Conservation (phyloP, 2,329 filamentous ascomycete species). For the Hypoxylon sp. region DNA sequence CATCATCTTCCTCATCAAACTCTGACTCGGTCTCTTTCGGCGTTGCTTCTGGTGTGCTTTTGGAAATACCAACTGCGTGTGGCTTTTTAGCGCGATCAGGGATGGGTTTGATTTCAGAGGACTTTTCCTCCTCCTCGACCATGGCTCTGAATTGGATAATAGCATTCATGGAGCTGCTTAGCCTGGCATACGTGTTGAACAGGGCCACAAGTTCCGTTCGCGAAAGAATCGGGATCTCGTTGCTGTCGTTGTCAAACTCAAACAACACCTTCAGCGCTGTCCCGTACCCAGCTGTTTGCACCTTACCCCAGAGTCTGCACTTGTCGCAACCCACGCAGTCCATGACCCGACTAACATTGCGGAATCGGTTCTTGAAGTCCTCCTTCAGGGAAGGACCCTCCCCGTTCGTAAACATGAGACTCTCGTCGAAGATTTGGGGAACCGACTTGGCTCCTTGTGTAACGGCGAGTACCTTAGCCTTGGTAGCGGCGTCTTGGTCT, state of each 20-base stretch:
- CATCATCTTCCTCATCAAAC: too few species aligned
- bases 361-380: conserved; percentile 96
- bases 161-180: conserved; percentile 81
- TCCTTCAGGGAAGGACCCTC: conserved; percentile 85
- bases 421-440: conserved; percentile 92
- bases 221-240: conserved; percentile 75
- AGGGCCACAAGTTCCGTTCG: conserved; percentile 93
- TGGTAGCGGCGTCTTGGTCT: conserved; percentile 79
- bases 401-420: conserved; percentile 88
- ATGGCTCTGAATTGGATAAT: conserved; percentile 74
- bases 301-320: conserved; percentile 96
- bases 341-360: conserved; percentile 96
- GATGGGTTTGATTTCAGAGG: conserved; percentile 34
- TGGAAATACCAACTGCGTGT: conserved; percentile 49
- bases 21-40: conserved; percentile 36
- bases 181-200: conserved; percentile 90
- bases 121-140: conserved; percentile 50
- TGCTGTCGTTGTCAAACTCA: conserved; percentile 78
- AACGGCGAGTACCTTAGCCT: conserved; percentile 80
- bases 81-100: conserved; percentile 56
- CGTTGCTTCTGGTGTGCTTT: conserved; percentile 25
- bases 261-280: conserved; percentile 96
- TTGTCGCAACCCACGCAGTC: conserved; percentile 99
- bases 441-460: conserved; percentile 73
- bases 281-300: conserved; percentile 94